Conservation (phyloP, 2,329 filamentous ascomycete genomes). For the Ophiosphaerella korrae region DNA sequence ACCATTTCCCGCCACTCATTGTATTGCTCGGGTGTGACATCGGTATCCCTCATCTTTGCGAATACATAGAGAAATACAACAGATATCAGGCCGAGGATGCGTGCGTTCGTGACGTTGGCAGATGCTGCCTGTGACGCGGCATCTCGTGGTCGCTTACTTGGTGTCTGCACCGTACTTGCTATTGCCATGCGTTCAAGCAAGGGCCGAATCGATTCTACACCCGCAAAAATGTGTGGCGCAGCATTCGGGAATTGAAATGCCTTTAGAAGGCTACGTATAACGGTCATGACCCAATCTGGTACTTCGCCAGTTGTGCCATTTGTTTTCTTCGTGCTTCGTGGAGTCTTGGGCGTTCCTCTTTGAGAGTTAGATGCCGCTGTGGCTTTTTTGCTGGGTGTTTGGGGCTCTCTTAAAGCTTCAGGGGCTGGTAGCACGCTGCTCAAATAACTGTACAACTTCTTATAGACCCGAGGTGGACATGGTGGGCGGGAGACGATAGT, state of each 20-base stretch:
- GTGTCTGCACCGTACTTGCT: constrained; percentile 35
- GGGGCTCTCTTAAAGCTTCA: constrained; percentile 27
- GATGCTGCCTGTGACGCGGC: constrained; percentile 5
- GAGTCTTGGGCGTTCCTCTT: constrained; percentile 35
- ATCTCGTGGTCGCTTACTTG: constrained; percentile 56
- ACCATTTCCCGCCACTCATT: constrained; percentile 48
- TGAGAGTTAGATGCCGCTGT: constrained; percentile 26
- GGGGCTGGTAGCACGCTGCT: constrained; percentile 68
- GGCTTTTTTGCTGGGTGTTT: constrained; percentile 39
- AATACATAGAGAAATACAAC: constrained; percentile 66
- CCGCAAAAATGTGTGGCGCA: constrained; percentile 75
- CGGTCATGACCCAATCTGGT: constrained; percentile 68
- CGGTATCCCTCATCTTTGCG: constrained; percentile 48
- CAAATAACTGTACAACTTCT: constrained; percentile 80
- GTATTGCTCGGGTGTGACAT: constrained; percentile 39
- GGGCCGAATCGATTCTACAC: constrained; percentile 64
- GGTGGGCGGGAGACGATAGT: constrained; percentile 42
- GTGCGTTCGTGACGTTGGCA: constrained; percentile 21
- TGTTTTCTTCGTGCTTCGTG: constrained; percentile 21
- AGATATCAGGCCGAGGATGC: constrained; percentile 57
- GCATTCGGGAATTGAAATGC: constrained; percentile 65
- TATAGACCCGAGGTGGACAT: constrained; percentile 65
- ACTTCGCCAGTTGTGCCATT: constrained; percentile 19
- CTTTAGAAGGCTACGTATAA: constrained; percentile 69
- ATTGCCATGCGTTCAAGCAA: constrained; percentile 38